Evolutionary conservation across 345 rosid genomes (phyloP).

Genomic region (Hibiscus mutabilis): DNA sequence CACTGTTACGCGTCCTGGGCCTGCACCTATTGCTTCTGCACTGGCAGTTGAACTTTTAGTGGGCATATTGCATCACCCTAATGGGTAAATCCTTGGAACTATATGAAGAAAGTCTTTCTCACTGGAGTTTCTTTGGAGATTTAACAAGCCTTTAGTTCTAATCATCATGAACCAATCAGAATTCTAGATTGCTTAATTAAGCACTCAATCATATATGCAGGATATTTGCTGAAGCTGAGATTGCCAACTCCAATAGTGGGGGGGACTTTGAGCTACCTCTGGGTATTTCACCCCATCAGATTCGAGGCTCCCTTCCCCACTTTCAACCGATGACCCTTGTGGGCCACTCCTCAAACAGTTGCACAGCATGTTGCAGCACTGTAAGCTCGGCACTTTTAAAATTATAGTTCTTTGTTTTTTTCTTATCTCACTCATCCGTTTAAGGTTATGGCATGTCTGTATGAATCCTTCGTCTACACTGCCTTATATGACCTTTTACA

Average conservation of each 20-base stretch:
- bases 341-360: conserved; percentile 78
- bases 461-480: neutral
- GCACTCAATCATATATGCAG: conserved; percentile 28
- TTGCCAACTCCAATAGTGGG: conserved; percentile 34
- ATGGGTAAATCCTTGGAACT: conserved; percentile 43
- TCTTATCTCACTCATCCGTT: neutral
- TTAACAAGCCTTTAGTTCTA: neutral
- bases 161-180: neutral
- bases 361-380: conserved; percentile 80
- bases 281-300: conserved; percentile 93
- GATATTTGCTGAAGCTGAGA: conserved; percentile 57
- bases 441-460: neutral
- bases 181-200: neutral
- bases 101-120: neutral
- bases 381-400: conserved; percentile 34
- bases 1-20: conserved; percentile 94
- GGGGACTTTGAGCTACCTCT: conserved; percentile 57
- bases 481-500: neutral
- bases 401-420: neutral
- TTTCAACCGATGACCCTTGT: conserved; percentile 77
- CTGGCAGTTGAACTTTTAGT: conserved; percentile 85
- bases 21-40: conserved; percentile 92
- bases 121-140: conserved; percentile 1
- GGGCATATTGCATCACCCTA: conserved; percentile 76
- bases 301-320: conserved; percentile 72